Base-by-base conservation (phyloP, 345 rosid genomes). In the Eucalyptus pauciflora region DNA sequence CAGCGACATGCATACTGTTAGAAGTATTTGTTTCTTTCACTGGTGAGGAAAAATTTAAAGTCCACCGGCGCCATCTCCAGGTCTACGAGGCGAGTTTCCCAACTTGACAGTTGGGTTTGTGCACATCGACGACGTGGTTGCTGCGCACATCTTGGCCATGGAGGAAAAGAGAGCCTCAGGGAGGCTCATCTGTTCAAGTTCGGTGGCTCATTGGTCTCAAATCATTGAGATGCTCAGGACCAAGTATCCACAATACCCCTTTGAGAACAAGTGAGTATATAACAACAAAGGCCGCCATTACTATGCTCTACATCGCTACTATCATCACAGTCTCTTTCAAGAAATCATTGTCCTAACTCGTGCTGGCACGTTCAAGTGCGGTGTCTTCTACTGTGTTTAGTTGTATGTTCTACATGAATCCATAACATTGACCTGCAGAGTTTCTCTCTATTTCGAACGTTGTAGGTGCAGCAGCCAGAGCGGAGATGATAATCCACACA, bases 171-270 rank as follows among this genome's bases (percentile, higher is more conserved):
- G 86, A 86, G 97, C 95, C 86, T 94, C 98, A 5, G 98, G 98
- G 45, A 94, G 99, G 91, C 91, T 97, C 29, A 31, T 96, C 27
- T 96, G 98, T 86, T 95, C 99, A 20, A 92, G 97, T 88, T 91
- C 95, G 10, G 99, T 96, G 10, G 96, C 96, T 90, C 96, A 95
- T 54, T 96, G 96, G 98, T 95, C 98, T 16, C 90, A 94, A 90
- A 94, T 97, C 79, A 92, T 96, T 52, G 93, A 91, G 88, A 92
- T 97, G 98, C 93, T 96, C n/a, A 94, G 88, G 91, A 91, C 93
- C 83, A 96, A 94, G 56, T 96, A 95, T 91, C 96, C 99, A 4
- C 91, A 90, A 86, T 95, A 96, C 91, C 96, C 96, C 37, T 95
- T 88, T 83, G 95, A 93, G 87, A 91, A 87, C 93, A 95, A 92